Evolutionary conservation across 2,329 filamentous ascomycete genomes (phyloP), one percentile per base, ranked within the genome.

Genomic region (Ophiostoma piceae): DNA sequence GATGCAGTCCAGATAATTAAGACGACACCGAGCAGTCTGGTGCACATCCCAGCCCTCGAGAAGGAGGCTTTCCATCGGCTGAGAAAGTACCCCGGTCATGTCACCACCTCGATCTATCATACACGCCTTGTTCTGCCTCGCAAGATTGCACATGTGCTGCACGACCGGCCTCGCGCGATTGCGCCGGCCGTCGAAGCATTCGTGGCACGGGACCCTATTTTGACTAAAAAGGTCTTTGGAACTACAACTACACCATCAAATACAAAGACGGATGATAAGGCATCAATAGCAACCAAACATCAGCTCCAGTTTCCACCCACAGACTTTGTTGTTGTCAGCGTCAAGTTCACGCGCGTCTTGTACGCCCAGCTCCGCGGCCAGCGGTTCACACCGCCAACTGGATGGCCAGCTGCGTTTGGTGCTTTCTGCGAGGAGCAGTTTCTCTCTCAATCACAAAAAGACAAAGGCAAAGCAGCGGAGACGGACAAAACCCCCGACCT

Each of bases 281-380:
- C 29, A 62, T 35, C 57, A 16, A 5, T 29, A 35, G 5, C 29
- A 62, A 16, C 12, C 8, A 8, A 5, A 22, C 60, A 64, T 19
- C 43, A 39, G 22, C 8, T 93, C 1, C 76, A 79, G 1, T 96
- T 99, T 75, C 84, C 88, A 2, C 93, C 93, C 0, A 79, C 84
- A 65, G 94, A 98, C 76, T 85, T 96, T 54, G 90, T 97, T 11
- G 89, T 87, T 0, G 82, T 92, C 37, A 94, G 91, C 75, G 86
- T 92, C 39, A 88, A 86, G 64, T 97, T 98, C 77, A 97, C 93
- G 3, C 92, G 89, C 77, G 89, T 96, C 0, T 87, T 96, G 2
- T 99, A 92, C 77, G 95, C 96, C 5, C 95, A 99, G 77, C 80
- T 99, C 8, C 90, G 90, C 71, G 93, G 92, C 19, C 95, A 99